A percentile compares a stretch with the other conserved stretches of the same genome.
Evolutionary conservation across 1,284 basidiomycete genomes (phyloP).

Genomic region (Apiotrichum mycotoxinovorans): DNA sequence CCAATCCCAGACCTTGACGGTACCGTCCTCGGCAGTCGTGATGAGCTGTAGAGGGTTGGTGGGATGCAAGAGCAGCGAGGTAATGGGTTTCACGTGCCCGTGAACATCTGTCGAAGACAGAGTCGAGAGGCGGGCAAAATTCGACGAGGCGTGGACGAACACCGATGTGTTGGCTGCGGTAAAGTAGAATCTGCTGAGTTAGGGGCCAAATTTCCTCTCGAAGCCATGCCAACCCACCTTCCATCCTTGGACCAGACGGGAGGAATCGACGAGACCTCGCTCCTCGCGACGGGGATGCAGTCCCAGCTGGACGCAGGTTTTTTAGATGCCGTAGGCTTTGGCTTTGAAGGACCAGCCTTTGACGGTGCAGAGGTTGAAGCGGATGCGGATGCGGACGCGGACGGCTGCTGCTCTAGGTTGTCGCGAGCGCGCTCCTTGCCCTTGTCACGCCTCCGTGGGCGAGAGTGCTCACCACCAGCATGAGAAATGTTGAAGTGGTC

Average conservation of each 20-base stretch:
- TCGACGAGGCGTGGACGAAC: constrained; percentile 70
- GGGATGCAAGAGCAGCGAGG: constrained; percentile 74
- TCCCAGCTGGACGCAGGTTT: constrained; percentile 28
- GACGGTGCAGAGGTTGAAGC: not conserved
- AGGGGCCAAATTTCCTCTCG: not conserved
- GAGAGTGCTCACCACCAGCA: constrained; percentile 3
- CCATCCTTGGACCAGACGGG: constrained; percentile 81
- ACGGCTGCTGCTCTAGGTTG: constrained; percentile 4
- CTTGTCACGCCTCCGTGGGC: constrained; percentile 12
- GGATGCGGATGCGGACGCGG: not conserved
- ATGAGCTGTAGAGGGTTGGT: constrained; percentile 85
- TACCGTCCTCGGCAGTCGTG: constrained; percentile 78
- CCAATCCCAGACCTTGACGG: constrained; percentile 88
- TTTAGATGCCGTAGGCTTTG: constrained; percentile 3
- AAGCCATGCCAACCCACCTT: constrained; percentile 58
- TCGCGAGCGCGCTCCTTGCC: constrained; percentile 26
- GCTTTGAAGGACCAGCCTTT: constrained; percentile 12
- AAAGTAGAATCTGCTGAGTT: constrained; percentile 71
- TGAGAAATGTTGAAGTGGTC: constrained; percentile 12
- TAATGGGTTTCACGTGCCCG: constrained; percentile 61
- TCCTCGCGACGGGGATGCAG: constrained; percentile 59
- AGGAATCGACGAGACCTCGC: constrained; percentile 61
- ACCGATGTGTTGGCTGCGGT: constrained; percentile 70
- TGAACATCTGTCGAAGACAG: constrained; percentile 55
- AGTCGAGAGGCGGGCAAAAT: constrained; percentile 72